phyloP scores from a whole-genome alignment of 352 stramenopile genomes.

The Pythium graminicola region DNA sequence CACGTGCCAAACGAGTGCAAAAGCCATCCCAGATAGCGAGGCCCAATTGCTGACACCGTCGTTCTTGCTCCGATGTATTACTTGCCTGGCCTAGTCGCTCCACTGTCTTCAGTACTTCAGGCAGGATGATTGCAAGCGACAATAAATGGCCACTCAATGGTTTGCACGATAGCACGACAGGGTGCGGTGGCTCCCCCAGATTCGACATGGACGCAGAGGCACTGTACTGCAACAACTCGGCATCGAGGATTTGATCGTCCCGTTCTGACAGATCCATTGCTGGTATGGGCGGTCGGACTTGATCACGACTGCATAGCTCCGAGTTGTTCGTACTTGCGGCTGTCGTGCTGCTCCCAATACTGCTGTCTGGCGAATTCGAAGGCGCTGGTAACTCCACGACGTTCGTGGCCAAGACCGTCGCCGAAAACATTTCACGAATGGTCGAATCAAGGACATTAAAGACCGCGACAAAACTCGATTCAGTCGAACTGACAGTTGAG shows the following conservation, averaged over 20 bases:
- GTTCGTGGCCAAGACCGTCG: neutral
- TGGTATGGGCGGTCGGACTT: neutral
- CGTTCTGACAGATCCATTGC: slow-evolving; percentile 14
- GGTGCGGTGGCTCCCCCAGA: neutral
- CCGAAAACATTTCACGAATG: slow-evolving; percentile 11
- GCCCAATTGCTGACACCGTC: slow-evolving; percentile 4
- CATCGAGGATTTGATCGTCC: slow-evolving; percentile 12
- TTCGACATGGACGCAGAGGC: slow-evolving; percentile 5
- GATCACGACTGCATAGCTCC: neutral
- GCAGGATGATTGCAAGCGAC: slow-evolving; percentile 41
- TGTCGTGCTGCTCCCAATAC: slow-evolving; percentile 12
- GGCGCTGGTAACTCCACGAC: neutral
- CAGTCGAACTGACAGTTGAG: neutral
- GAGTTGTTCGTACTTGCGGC: slow-evolving; percentile 6
- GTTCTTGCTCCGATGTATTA: neutral
- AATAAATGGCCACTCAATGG: slow-evolving; percentile 25
- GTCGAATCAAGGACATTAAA: slow-evolving; percentile 3
- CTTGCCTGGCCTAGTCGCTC: slow-evolving; percentile 24
- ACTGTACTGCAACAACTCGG: slow-evolving; percentile 4
- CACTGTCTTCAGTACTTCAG: slow-evolving; percentile 39
- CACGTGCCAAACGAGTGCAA: slow-evolving; percentile 31
- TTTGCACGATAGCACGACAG: slow-evolving; percentile 14
- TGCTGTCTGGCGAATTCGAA: neutral
- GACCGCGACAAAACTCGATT: neutral
- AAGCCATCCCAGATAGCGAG: slow-evolving; percentile 35